Conservation (phyloP, 352 stramenopile genomes). For the Phytophthora chlamydospora region DNA sequence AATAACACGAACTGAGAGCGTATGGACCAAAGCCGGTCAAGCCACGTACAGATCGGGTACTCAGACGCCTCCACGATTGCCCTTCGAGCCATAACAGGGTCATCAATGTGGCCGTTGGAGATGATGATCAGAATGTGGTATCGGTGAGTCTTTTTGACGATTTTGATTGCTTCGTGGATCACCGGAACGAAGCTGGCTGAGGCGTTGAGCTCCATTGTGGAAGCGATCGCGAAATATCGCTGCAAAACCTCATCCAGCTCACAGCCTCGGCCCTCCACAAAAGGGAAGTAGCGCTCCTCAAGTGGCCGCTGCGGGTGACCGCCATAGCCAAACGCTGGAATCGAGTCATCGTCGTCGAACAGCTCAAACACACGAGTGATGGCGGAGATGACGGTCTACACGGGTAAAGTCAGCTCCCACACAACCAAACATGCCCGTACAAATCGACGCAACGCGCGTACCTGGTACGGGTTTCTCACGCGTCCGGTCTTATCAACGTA, state of each 20-base stretch:
- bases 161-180: constrained; percentile 70
- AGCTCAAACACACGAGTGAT: constrained; percentile 75
- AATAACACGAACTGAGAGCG: neutral
- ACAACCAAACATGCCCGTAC: neutral
- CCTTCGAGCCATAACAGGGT: constrained; percentile 51
- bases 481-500: constrained; percentile 61
- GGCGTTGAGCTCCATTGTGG: constrained; percentile 62
- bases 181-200: constrained; percentile 74
- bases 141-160: constrained; percentile 40
- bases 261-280: constrained; percentile 49
- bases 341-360: constrained; percentile 81
- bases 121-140: constrained; percentile 90
- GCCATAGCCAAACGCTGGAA: constrained; percentile 76
- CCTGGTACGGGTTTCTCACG: constrained; percentile 70
- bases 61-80: constrained; percentile 78
- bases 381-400: constrained; percentile 73
- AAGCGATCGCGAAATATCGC: constrained; percentile 69
- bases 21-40: neutral
- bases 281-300: constrained; percentile 54
- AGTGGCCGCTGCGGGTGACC: constrained; percentile 36
- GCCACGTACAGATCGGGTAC: constrained; percentile 75
- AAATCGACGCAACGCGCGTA: constrained; percentile 7
- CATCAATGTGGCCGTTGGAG: constrained; percentile 76
- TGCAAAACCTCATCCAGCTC: constrained; percentile 61
- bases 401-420: neutral